Conservation (phyloP, 176 grass and related monocot genomes). For the Eragrostis curvula region DNA sequence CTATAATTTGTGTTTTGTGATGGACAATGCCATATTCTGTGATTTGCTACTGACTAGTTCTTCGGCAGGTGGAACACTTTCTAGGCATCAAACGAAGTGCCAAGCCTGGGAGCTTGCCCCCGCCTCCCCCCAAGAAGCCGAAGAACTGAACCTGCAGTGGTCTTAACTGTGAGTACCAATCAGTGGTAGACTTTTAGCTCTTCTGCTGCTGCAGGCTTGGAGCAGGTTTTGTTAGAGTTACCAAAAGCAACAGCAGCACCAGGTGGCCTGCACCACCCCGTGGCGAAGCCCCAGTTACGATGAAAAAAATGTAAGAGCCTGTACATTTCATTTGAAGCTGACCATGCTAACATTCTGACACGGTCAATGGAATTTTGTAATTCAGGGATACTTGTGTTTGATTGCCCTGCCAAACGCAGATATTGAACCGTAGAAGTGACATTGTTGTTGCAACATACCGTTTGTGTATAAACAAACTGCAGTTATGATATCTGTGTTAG, state of each 20-base stretch:
- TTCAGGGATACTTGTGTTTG: neutral
- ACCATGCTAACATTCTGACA: conserved; percentile 26
- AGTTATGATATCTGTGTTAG: neutral
- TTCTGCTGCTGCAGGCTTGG: conserved; percentile 29
- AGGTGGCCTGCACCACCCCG: conserved; percentile 8
- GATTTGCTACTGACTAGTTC: conserved; percentile 14
- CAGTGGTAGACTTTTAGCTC: conserved; percentile 30
- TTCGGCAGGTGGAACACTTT: conserved; percentile 72
- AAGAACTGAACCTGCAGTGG: conserved; percentile 61
- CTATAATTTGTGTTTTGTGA: conserved; percentile 30
- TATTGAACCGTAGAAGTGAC: neutral
- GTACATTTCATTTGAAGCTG: conserved; percentile 17
- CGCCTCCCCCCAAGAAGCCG: conserved; percentile 64
- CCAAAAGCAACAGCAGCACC: conserved; percentile 16
- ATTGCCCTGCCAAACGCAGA: neutral
- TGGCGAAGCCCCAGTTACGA: neutral
- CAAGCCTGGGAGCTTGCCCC: conserved; percentile 62
- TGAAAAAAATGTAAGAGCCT: conserved; percentile 32
- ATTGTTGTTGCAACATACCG: neutral
- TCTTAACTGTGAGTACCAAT: conserved; percentile 31
- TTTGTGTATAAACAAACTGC: neutral
- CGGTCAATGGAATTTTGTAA: conserved; percentile 30
- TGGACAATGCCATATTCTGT: conserved; percentile 15
- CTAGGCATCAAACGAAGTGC: conserved; percentile 76
- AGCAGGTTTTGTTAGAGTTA: conserved; percentile 22